phyloP scores from a whole-genome alignment of 805 yeast species.

The Saitoella complicata region DNA sequence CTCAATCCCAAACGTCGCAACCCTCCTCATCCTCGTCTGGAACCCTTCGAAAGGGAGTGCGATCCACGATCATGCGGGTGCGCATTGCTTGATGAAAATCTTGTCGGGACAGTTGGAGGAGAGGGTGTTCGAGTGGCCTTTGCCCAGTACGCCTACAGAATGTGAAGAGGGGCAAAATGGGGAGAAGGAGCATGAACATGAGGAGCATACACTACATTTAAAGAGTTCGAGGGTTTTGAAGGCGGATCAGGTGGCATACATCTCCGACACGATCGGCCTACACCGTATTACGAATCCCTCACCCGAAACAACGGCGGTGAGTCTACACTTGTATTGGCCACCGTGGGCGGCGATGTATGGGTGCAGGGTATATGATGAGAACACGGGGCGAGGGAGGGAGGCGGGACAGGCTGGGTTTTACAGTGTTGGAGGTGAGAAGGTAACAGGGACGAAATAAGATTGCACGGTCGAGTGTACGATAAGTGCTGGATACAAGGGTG shows the following conservation, averaged over 20 bases:
- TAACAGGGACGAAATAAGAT: too few species aligned
- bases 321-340: conserved; percentile 60
- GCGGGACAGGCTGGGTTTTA: too few species aligned
- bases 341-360: conserved; percentile 54
- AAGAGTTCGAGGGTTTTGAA: neutral
- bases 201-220: neutral
- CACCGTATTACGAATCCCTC: conserved; percentile 43
- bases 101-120: conserved; percentile 44
- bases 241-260: conserved; percentile 39
- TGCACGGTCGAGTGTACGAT: too few species aligned
- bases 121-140: conserved; percentile 38
- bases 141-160: conserved; percentile 13
- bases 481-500: too few species aligned
- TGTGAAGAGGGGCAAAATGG: conserved; percentile 17
- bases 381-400: too few species aligned
- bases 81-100: conserved; percentile 61
- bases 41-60: conserved; percentile 45
- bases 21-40: conserved; percentile 54
- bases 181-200: conserved; percentile 21
- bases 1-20: conserved; percentile 26
- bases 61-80: conserved; percentile 61
- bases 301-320: conserved; percentile 32
- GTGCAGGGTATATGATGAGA: conserved; percentile 9
- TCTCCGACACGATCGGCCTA: conserved; percentile 47
- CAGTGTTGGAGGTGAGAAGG: too few species aligned